Evolutionary conservation across 2,329 filamentous ascomycete species (phyloP), one percentile per base, ranked within the genome.

Genomic region (Hymenoscyphus salicellus): DNA sequence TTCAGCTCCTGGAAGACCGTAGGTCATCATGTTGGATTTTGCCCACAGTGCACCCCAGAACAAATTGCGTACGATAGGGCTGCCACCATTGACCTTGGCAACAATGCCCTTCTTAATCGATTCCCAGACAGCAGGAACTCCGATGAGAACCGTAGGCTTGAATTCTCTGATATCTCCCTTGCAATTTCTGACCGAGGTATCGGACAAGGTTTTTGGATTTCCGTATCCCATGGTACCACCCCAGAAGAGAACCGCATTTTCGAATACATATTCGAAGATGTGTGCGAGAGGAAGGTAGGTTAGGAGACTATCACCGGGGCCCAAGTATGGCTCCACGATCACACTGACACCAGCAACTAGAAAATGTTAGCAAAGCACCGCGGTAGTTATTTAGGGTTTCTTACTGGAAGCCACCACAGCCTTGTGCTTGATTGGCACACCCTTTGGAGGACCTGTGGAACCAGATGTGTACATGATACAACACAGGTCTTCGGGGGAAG

Each of bases 41-140:
- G 84, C 80, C 72, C 79, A 80, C 71, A 85, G 82, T 26, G 86
- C 86, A 41, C 81, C 81, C 86, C 86, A 89, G 83, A 99, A 99
- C 67, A 98, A 79, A 72, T 89, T 88, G 78, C 83, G 88, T 65
- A 89, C 84, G 52, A 98, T 64, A n/a, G 84, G 78, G 73, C 88
- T 88, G 67, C 89, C 85, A 64, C 84, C 81, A 75, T 91, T 89
- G 66, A 98, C 88, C 78, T 75, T 73, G 20, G 70, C 78, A 69
- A 94, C 82, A 73, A 99, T 91, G 62, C 95, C 95, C 83, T 99
- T 99, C 82, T 93, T 94, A 73, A 99, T 90, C 1, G 92, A 93
- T 80, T 99, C 95, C 93, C 94, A 99, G 36, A 99, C 90, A 65
- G 96, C 93, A 1, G 95, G 95, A 2, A 99, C 95, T 77, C 95